phyloP scores from a whole-genome alignment of 2,329 filamentous ascomycete genomes.

The Curvularia sp. region DNA sequence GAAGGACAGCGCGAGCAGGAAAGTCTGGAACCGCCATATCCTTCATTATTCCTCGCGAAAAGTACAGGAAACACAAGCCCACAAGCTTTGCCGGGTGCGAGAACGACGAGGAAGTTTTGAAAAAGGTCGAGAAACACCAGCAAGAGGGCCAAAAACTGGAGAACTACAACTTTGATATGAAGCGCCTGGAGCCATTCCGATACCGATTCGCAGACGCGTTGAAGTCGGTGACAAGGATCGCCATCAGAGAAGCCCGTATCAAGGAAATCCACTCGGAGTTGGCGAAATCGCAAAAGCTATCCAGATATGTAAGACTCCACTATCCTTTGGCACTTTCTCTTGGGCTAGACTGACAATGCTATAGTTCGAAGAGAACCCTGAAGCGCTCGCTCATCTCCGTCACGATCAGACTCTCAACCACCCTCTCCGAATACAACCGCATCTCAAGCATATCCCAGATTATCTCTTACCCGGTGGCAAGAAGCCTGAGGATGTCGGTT shows the following conservation, averaged over 20 bases:
- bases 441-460: constrained; percentile 85
- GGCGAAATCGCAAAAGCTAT: constrained; percentile 88
- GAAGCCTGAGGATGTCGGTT: constrained; percentile 74
- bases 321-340: background rate
- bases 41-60: constrained; percentile 83
- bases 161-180: constrained; percentile 94
- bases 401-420: constrained; percentile 85
- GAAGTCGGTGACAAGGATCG: constrained; percentile 85
- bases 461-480: constrained; percentile 84
- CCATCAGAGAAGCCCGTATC: constrained; percentile 87
- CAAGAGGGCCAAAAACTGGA: constrained; percentile 83
- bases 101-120: constrained; percentile 83
- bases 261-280: constrained; percentile 89
- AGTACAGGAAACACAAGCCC: constrained; percentile 87
- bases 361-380: constrained; percentile 96
- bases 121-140: constrained; percentile 81
- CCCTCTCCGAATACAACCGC: constrained; percentile 81
- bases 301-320: constrained; percentile 31
- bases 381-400: constrained; percentile 82
- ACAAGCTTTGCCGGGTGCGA: constrained; percentile 78
- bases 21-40: constrained; percentile 95
- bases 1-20: constrained; percentile 88
- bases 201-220: constrained; percentile 90
- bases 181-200: constrained; percentile 89
- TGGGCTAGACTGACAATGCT: constrained; percentile 18